Evolutionary conservation across 2,329 filamentous ascomycete genomes (phyloP).

Genomic region (Colletotrichum gloeosporioides): DNA sequence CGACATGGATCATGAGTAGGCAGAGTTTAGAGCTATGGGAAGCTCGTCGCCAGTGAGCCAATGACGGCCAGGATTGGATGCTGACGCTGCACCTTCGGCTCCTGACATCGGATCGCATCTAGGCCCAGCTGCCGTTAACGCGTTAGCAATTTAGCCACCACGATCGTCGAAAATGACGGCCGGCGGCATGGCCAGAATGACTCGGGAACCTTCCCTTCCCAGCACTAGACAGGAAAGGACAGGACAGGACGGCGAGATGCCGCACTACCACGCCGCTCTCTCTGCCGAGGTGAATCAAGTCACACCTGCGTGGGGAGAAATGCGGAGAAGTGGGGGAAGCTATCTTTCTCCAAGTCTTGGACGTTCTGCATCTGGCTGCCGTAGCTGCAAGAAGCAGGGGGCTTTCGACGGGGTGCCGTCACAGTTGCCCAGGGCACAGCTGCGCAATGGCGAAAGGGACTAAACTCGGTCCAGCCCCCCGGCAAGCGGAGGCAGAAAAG

Average conservation of each 20-base stretch:
- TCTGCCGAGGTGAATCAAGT: slow-evolving; percentile 13
- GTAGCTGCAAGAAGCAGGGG: background rate
- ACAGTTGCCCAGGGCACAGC: slow-evolving; percentile 3
- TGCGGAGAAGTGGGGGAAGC: slow-evolving; percentile 21
- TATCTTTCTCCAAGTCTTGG: slow-evolving; percentile 15
- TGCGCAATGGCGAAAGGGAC: slow-evolving; percentile 7
- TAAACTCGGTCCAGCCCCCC: slow-evolving; percentile 7
- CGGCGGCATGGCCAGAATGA: background rate
- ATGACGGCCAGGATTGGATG: background rate
- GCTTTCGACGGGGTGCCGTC: background rate
- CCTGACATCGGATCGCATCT: slow-evolving; percentile 4
- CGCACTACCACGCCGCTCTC: background rate
- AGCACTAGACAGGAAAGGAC: background rate
- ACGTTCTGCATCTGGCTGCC: background rate
- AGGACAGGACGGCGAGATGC: slow-evolving; percentile 4
- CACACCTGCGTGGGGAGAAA: slow-evolving; percentile 8
- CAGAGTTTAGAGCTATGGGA: background rate
- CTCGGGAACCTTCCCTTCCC: background rate
- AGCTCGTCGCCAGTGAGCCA: background rate
- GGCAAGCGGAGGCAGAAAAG: background rate
- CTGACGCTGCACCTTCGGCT: slow-evolving; percentile 10
- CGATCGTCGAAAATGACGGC: background rate
- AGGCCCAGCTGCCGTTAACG: background rate
- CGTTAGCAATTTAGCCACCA: background rate
- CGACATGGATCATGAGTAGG: slow-evolving; percentile 14